Conservation (phyloP, 768 basidiomycete genomes). For the Leccinum imitatum region DNA sequence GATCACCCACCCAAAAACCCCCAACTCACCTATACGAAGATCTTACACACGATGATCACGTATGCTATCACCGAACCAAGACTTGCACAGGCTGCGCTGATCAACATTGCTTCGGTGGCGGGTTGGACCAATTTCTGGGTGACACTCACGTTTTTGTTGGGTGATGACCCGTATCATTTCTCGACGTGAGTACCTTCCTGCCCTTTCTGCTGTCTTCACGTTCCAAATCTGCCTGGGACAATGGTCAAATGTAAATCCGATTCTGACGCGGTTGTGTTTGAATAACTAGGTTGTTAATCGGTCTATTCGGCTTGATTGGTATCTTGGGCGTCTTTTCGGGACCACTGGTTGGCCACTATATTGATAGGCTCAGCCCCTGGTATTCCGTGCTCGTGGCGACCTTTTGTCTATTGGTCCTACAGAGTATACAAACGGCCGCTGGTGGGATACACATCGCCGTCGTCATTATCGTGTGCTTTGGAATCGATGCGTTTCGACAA, state of each 20-base stretch:
- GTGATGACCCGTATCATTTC: conserved; percentile 40
- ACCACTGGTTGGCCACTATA: conserved; percentile 27
- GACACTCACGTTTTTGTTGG: conserved; percentile 47
- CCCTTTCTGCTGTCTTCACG: background rate
- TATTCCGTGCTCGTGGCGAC: conserved; percentile 39
- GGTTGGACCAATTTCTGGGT: conserved; percentile 40
- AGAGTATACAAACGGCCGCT: conserved; percentile 36
- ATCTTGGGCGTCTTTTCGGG: conserved; percentile 37
- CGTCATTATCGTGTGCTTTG: conserved; percentile 40
- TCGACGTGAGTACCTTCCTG: conserved; percentile 26
- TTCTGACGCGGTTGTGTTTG: background rate
- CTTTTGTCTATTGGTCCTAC: conserved; percentile 27
- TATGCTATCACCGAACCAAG: conserved; percentile 41
- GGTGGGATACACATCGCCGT: conserved; percentile 40
- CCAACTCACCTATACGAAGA: conserved; percentile 34
- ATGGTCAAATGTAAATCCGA: background rate
- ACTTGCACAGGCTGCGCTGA: conserved; percentile 36
- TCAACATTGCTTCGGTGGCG: conserved; percentile 30
- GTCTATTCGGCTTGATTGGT: conserved; percentile 49
- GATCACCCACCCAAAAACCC: conserved; percentile 42
- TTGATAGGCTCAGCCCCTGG: conserved; percentile 42
- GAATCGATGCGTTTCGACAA: conserved; percentile 43
- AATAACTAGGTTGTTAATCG: conserved; percentile 34
- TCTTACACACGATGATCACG: conserved; percentile 40
- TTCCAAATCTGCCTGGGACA: background rate